A percentile compares a stretch with the other conserved stretches of the same genome.
These are phyloP conservation scores for Blastocystis sp. DNA, from an alignment of 352 stramenopile species.

Conservation along the genomic window DNA sequence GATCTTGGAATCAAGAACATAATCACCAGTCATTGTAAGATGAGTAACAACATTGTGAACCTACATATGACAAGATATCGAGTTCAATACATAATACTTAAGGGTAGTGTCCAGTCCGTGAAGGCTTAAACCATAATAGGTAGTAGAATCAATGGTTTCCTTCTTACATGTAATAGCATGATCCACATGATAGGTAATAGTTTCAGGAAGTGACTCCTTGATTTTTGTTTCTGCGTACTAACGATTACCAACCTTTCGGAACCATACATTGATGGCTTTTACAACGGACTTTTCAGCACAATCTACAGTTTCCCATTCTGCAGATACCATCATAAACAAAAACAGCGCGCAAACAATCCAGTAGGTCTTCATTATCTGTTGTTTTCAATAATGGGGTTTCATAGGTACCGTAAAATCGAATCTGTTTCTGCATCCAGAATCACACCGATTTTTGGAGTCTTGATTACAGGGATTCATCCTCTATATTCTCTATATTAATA, in stretches of 20 bases:
- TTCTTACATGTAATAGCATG: constrained; percentile 6
- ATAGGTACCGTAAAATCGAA: neutral
- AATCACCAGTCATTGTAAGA: neutral
- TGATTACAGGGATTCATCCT: no score
- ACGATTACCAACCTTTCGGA: neutral
- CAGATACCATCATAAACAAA: neutral
- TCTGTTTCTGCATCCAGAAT: no score
- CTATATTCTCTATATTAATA: no score
- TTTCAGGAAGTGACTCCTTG: neutral
- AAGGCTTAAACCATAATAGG: constrained; percentile 1
- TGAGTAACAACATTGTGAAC: constrained; percentile 8
- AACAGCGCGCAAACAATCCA: neutral
- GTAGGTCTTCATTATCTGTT: neutral
- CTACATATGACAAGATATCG: neutral
- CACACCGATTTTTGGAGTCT: no score
- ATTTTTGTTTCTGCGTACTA: neutral
- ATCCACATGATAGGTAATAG: neutral
- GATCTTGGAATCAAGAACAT: neutral
- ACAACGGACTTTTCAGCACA: constrained; percentile 9
- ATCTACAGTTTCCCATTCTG: neutral
- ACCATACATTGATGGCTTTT: constrained; percentile 18
- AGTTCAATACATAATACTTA: neutral
- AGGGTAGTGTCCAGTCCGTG: neutral
- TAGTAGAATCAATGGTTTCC: neutral
- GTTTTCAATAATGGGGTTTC: neutral